Base-by-base conservation (phyloP, 2,329 filamentous ascomycete genomes). In the Xylaria sp. region DNA sequence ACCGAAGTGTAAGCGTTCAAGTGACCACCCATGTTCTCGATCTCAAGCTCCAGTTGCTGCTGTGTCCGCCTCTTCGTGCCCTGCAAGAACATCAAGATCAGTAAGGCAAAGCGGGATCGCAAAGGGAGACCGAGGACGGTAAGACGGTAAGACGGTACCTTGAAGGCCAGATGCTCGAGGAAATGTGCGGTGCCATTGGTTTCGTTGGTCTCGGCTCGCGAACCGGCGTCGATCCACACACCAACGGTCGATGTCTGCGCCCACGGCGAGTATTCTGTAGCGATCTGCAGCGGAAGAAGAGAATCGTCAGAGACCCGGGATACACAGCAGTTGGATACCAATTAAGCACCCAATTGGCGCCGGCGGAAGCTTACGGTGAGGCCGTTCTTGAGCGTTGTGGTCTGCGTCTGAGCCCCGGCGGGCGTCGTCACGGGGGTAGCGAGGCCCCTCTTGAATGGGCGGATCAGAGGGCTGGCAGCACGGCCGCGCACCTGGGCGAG, bases 1-100 rank as follows among this genome's bases (percentile, higher is more conserved):
- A 98, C 94, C 87, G 95, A 98, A 79, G 96, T 99, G 88, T 99
- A 99, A 82, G 96, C 96, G 85, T 99, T 99, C 78, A 99, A 89
- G 87, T 99, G 96, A 74, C 94, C 96, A 82, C 96, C 96, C 93
- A 99, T 98, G 87, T 99, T 99, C 89, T 99, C 96, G 81, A 99
- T 98, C 88, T 99, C 96, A 74, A 99, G 91, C 87, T 99, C 96
- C 82, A 99, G 88, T 86, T 99, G 96, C 82, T 97, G 92, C 85
- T 99, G 96, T 74, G 92, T 94, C 84, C 96, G 90, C 87, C 92
- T 97, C 84, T 92, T 88, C 76, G 96, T 99, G 78, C 96, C 96
- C 94, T 94, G 72, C 57, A 28, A 63, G 5, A 37, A 37, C 34
- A 37, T 37, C 41, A 48, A 32, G 34, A 48, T 77, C 58, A 78